Percentiles rank a stretch among this genome's conserved stretches.
phyloP scores from a whole-genome alignment of 495 filamentous ascomycete genomes.

The Aspergillus carlsbadensis region DNA sequence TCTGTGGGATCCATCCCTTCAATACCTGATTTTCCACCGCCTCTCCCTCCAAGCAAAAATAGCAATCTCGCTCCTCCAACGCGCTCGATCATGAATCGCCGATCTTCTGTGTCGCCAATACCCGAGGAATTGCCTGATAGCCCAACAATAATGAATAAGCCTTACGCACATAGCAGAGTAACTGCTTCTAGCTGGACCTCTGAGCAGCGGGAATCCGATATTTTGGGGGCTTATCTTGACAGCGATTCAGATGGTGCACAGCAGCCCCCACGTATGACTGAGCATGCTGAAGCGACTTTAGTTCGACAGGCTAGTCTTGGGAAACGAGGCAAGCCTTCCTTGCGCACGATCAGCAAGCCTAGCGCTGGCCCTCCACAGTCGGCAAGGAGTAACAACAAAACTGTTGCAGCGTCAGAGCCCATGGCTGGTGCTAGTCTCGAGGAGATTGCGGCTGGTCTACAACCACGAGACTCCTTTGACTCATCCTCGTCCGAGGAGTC shows the following conservation, averaged over 20 bases:
- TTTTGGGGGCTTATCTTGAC: constrained; percentile 40
- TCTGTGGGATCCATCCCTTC: constrained; percentile 43
- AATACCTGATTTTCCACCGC: constrained; percentile 40
- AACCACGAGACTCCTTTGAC: constrained; percentile 25
- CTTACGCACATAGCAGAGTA: constrained; percentile 77
- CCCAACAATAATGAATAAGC: constrained; percentile 53
- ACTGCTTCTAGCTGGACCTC: constrained; percentile 72
- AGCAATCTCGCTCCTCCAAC: constrained; percentile 31
- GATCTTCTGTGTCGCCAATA: constrained; percentile 82
- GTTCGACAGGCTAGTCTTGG: constrained; percentile 80
- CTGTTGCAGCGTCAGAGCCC: constrained; percentile 11
- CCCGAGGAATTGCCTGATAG: constrained; percentile 72
- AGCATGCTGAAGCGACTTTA: constrained; percentile 57
- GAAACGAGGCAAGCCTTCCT: constrained; percentile 67
- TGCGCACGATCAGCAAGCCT: constrained; percentile 60
- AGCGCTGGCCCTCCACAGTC: constrained; percentile 24
- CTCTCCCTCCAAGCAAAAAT: constrained; percentile 17
- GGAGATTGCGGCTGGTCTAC: constrained; percentile 24
- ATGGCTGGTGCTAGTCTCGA: constrained; percentile 15
- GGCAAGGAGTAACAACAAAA: constrained; percentile 23
- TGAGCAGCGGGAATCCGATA: constrained; percentile 49
- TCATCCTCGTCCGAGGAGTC: constrained; percentile 32
- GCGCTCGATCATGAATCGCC: constrained; percentile 39
- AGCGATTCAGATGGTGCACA: constrained; percentile 36
- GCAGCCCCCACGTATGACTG: constrained; percentile 33